These are phyloP conservation scores for Cairneyella variabilis DNA, from an alignment of 495 filamentous ascomycete genomes.

Conservation along the genomic window DNA sequence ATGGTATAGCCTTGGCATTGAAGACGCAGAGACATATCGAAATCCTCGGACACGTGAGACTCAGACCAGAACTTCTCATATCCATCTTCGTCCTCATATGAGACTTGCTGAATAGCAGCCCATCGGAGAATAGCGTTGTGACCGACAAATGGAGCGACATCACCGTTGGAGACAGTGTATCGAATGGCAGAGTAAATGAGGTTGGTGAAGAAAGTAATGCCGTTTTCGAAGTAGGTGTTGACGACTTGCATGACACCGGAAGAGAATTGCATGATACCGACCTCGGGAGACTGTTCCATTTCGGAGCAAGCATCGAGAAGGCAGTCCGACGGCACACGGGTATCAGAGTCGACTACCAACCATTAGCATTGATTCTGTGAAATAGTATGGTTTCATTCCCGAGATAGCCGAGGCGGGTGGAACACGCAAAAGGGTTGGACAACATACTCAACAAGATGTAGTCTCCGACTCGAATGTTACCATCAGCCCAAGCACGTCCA, in stretches of 20 bases:
- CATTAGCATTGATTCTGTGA: conserved; percentile 13
- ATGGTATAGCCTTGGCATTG: conserved; percentile 71
- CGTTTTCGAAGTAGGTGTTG: conserved; percentile 67
- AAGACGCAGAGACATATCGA: conserved; percentile 79
- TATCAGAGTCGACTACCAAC: conserved; percentile 65
- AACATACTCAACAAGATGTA: conserved; percentile 61
- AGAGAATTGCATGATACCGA: conserved; percentile 77
- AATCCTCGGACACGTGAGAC: conserved; percentile 77
- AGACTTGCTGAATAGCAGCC: conserved; percentile 73
- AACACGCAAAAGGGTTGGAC: background rate
- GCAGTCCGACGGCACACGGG: conserved; percentile 69
- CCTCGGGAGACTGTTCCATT: conserved; percentile 76
- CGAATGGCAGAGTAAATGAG: conserved; percentile 76
- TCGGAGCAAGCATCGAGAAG: conserved; percentile 73
- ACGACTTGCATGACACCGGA: conserved; percentile 82
- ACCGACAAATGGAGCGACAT: conserved; percentile 76
- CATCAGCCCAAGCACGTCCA: conserved; percentile 73
- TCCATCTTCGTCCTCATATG: conserved; percentile 62
- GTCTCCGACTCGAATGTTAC: conserved; percentile 75
- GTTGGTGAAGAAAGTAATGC: conserved; percentile 83
- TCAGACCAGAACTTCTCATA: conserved; percentile 84
- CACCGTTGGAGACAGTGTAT: conserved; percentile 76
- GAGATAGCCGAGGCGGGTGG: background rate
- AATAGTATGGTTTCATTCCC: conserved; percentile 13
- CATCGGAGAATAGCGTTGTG: conserved; percentile 80